A percentile compares a stretch with the other conserved stretches of the same genome.
Conservation (phyloP, 2,329 filamentous ascomycete species). For the Fusarium tjaetaba region DNA sequence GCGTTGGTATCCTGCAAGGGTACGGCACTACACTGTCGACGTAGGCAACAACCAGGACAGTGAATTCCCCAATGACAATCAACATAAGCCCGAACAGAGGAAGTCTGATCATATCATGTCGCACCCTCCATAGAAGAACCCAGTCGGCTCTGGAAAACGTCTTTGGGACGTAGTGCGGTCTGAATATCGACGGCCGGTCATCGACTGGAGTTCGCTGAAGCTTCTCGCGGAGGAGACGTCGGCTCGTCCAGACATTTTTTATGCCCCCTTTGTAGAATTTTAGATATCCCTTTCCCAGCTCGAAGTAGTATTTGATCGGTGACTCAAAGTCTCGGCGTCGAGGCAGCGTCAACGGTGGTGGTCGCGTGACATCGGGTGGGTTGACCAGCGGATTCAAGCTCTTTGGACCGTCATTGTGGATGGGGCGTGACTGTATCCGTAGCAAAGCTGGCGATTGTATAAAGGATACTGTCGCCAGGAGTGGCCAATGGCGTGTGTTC, state of each 20-base stretch:
- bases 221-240: constrained; percentile 59
- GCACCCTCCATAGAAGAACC: constrained; percentile 74
- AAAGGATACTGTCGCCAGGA: neutral
- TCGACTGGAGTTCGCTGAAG: constrained; percentile 59
- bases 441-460: constrained; percentile 10
- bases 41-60: constrained; percentile 79
- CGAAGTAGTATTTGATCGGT: constrained; percentile 60
- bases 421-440: constrained; percentile 31
- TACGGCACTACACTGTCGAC: constrained; percentile 78
- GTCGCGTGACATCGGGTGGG: constrained; percentile 76
- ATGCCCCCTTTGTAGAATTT: constrained; percentile 90
- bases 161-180: constrained; percentile 47
- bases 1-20: constrained; percentile 83
- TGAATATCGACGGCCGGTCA: constrained; percentile 58
- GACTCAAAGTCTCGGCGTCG: constrained; percentile 53
- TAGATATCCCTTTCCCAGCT: constrained; percentile 78
- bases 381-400: constrained; percentile 64
- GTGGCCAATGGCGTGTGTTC: constrained; percentile 31
- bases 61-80: constrained; percentile 84
- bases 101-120: constrained; percentile 78
- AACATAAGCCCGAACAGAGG: constrained; percentile 82
- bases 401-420: constrained; percentile 42
- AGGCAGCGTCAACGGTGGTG: constrained; percentile 74
- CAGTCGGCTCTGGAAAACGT: constrained; percentile 71
- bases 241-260: constrained; percentile 77